phyloP scores from a whole-genome alignment of 148 eudicot species.

The Oxyria digyna region DNA sequence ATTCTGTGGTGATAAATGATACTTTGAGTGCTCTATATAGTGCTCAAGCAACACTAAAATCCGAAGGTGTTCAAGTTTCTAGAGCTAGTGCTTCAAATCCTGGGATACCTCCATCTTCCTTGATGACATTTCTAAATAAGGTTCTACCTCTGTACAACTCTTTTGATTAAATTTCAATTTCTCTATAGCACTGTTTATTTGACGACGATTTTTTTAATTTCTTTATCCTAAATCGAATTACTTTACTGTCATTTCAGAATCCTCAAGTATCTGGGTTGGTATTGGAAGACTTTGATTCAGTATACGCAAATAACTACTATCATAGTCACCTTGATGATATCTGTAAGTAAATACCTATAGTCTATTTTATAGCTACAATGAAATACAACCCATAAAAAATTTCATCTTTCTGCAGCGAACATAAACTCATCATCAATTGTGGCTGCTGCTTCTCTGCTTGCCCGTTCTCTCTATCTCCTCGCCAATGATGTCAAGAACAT shows the following conservation, averaged over 20 bases:
- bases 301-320: conserved; percentile 60
- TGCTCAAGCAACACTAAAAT: conserved; percentile 56
- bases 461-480: conserved; percentile 72
- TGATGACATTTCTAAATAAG: conserved; percentile 78
- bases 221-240: conserved; percentile 3
- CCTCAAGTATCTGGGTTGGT: conserved; percentile 62
- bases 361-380: background rate
- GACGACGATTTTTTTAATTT: background rate
- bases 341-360: conserved; percentile 34
- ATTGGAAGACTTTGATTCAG: conserved; percentile 76
- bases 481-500: conserved; percentile 42
- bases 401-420: conserved; percentile 46
- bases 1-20: conserved; percentile 36
- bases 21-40: conserved; percentile 42
- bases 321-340: conserved; percentile 86
- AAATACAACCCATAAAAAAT: too few species aligned
- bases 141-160: conserved; percentile 19
- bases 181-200: background rate
- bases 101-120: conserved; percentile 94
- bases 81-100: conserved; percentile 67
- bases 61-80: conserved; percentile 36
- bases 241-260: conserved; percentile 32
- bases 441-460: conserved; percentile 86
- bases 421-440: conserved; percentile 69
- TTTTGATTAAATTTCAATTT: background rate